Base-by-base conservation (phyloP, 2,329 filamentous ascomycete genomes). In the Neospermospora avenae region DNA sequence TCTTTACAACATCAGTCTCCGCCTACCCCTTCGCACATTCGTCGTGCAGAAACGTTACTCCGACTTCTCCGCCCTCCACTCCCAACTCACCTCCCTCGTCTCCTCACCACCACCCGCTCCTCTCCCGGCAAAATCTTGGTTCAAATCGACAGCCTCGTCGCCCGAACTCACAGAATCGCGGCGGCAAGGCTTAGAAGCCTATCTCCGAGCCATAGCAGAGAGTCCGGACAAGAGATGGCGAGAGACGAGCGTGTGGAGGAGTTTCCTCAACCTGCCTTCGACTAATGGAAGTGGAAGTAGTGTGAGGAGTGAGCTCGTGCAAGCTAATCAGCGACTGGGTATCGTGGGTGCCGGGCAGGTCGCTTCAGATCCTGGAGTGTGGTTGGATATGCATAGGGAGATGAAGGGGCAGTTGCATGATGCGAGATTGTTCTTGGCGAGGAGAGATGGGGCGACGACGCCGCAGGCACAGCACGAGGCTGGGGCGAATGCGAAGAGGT, bases 11-110 rank as follows among this genome's bases (percentile, higher is more conserved):
- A 87, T 93, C 74, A 86, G 85, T 22, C 80, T 95, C 61, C 86
- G 89, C 54, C 85, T 92, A 1, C 90, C 90, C 0, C 81, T 93
- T 14, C 85, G 88, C 51, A 89, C 88, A 4, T 89, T 88, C 68
- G 87, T 89, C 65, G 80, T 92, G 4, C 85, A 87, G 70, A 93
- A 93, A 75, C 88, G 90, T 69, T 96, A 93, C 78, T 91, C 87
- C 56, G 90, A 95, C 72, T 95, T 95, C 71, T 77, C 79, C 58
- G 73, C 79, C 49, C 84, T 96, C 16, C 84, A 95, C 75, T 74
- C 78, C 31, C 75, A 81, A 3, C 81, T 96, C 8, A 78, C 80
- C 20, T 76, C 81, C 42, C 77, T 84, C 53, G 82, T 87, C 59
- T 85, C 85, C 67, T 71, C 78, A 22, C 74, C 88, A 20, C 89